A percentile compares a stretch with the other conserved stretches of the same genome.
These are phyloP conservation scores for Pneumocystis canis DNA, from an alignment of 1,139 yeast species.

Conservation along the genomic window DNA sequence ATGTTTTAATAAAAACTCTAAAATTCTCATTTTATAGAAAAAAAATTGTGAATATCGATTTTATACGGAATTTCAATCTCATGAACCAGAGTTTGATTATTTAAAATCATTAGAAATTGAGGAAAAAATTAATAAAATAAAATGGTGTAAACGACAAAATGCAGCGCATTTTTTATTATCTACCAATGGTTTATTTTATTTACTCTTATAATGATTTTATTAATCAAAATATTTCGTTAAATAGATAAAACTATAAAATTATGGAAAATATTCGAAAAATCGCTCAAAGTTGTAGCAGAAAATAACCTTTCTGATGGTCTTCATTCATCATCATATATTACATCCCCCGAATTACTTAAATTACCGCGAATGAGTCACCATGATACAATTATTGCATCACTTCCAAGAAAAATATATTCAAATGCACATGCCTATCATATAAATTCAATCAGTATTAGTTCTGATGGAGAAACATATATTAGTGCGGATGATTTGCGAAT, in stretches of 20 bases:
- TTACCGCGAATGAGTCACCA: slow-evolving; percentile 81
- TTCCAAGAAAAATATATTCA: slow-evolving; percentile 79
- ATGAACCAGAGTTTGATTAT: slow-evolving; percentile 97
- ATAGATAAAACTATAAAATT: slow-evolving; percentile 89
- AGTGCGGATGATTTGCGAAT: slow-evolving; percentile 90
- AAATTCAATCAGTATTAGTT: slow-evolving; percentile 84
- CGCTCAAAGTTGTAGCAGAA: slow-evolving; percentile 80
- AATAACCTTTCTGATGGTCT: slow-evolving; percentile 52
- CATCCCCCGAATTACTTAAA: slow-evolving; percentile 31
- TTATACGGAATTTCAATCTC: slow-evolving; percentile 93
- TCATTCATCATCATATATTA: slow-evolving; percentile 4
- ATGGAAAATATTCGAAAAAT: slow-evolving; percentile 91
- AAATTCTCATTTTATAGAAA: slow-evolving; percentile 26
- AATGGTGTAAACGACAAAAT: slow-evolving; percentile 84
- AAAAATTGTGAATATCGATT: slow-evolving; percentile 87
- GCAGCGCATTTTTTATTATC: slow-evolving; percentile 77
- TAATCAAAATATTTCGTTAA: background rate
- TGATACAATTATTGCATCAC: slow-evolving; percentile 88
- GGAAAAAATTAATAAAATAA: slow-evolving; percentile 93
- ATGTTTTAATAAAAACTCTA: background rate
- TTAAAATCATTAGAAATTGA: slow-evolving; percentile 90
- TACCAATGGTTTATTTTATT: slow-evolving; percentile 40
- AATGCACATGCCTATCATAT: slow-evolving; percentile 98
- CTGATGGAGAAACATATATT: slow-evolving; percentile 91
- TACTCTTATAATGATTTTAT: background rate